A percentile compares a stretch with the other conserved stretches of the same genome.
These are phyloP conservation scores for Candida peoriensis DNA, from an alignment of 805 yeast species.

Conservation along the genomic window DNA sequence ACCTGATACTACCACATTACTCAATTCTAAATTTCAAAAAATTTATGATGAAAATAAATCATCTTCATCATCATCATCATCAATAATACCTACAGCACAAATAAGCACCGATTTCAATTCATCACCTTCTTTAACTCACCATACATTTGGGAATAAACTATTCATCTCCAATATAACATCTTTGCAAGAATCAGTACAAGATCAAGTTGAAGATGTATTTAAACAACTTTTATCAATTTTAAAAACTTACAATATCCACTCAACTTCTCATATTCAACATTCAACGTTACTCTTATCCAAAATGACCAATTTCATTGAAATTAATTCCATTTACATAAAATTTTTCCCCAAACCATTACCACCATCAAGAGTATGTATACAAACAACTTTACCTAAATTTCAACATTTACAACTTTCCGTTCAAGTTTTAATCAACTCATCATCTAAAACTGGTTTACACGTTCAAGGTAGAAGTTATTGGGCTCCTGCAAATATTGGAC, in stretches of 20 bases:
- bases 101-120: not conserved
- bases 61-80: not conserved
- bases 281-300: conserved; percentile 56
- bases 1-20: conserved; percentile 21
- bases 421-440: conserved; percentile 33
- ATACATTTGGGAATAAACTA: conserved; percentile 26
- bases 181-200: conserved; percentile 24
- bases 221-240: conserved; percentile 34
- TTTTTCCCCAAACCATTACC: conserved; percentile 63
- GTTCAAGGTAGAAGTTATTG: conserved; percentile 92
- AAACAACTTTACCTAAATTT: conserved; percentile 42
- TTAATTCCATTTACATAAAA: conserved; percentile 57
- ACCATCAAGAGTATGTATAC: conserved; percentile 85
- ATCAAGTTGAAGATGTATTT: conserved; percentile 49
- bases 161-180: conserved; percentile 41
- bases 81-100: not conserved
- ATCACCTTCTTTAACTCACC: conserved; percentile 7
- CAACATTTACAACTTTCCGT: conserved; percentile 55
- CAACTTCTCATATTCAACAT: conserved; percentile 46
- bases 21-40: conserved; percentile 37
- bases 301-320: conserved; percentile 57
- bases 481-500: conserved; percentile 99
- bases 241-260: conserved; percentile 21
- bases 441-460: conserved; percentile 65
- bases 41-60: conserved; percentile 20